Evolutionary conservation across 169 alveolate species (phyloP), one percentile per base, ranked within the genome.

Genomic region (Plasmodium gallinaceum): DNA sequence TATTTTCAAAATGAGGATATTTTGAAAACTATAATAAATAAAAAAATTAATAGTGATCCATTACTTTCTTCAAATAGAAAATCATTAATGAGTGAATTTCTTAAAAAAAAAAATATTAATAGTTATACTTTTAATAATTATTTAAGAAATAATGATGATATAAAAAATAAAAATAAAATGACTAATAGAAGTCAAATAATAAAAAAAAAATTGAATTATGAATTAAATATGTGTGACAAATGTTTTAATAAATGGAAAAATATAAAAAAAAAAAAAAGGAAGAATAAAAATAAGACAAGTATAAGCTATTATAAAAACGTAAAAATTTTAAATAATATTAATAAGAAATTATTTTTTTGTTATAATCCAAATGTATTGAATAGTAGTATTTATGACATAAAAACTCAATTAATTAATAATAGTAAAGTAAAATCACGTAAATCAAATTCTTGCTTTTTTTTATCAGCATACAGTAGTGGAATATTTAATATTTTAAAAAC

Each of bases 201-300:
- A 24, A 12, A 61, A 6, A 61, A 0, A 5, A 26, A 20, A 6
- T 18, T 18, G 20, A 61, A 2, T 8, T 16, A 61, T 1, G 62
- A 48, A 45, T 62, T 26, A 51, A 42, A 24, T 46, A 64, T 69
- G n/a, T 16, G 51, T 46, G 75, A 64, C 60, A 46, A 37, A 10
- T 48, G 69, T 57, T 78, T 64, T 58, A 64, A 66, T 69, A 78
- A 51, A 42, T 64, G 89, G 89, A 64, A 69, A 9, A 26, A 65
- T 10, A 78, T 32, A 62, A 51, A 48, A n/a, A 48, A 32, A 26
- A 72, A 54, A 24, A 39, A 14, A 48, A 78, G 22, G n/a, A 78
- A 78, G 46, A 45, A 32, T 26, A 64, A 48, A 32, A 78, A 60
- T 48, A 12, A 42, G 14, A 62, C 46, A 14, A 64, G 51, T 26